Evolutionary conservation across 192 early-diverging fungal species (phyloP).

Genomic region (Funneliformis mosseae): DNA sequence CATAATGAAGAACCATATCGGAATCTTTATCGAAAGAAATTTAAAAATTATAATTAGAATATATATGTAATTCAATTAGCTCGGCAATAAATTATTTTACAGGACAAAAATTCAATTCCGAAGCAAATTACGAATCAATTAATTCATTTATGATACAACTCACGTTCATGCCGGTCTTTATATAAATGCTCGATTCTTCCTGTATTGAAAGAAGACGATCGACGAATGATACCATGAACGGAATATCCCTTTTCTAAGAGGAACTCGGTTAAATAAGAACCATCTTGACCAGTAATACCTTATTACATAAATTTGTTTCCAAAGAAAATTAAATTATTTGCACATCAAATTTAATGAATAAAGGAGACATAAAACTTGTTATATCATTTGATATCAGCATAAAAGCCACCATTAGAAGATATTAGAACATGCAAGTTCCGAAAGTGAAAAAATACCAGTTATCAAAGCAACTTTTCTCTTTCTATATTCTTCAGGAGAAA

Average conservation of each 20-base stretch:
- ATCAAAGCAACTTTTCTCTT: slow-evolving; percentile 63
- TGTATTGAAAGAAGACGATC: slow-evolving; percentile 86
- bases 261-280: slow-evolving; percentile 76
- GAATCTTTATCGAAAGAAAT: slow-evolving; percentile 40
- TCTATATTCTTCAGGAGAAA: slow-evolving; percentile 60
- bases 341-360: too few relatives aligned
- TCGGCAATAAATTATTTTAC: neutral
- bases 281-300: slow-evolving; percentile 86
- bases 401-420: too few relatives aligned
- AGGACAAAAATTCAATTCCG: neutral
- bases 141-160: slow-evolving; percentile 18
- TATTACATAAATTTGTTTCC: neutral
- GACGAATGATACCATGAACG: slow-evolving; percentile 79
- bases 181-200: slow-evolving; percentile 80
- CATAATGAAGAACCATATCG: slow-evolving; percentile 76
- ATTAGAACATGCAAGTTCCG: too few relatives aligned
- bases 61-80: too few relatives aligned
- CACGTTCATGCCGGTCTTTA: slow-evolving; percentile 69
- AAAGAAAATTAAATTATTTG: neutral
- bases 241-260: slow-evolving; percentile 74
- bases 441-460: slow-evolving; percentile 50
- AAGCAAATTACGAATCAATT: neutral
- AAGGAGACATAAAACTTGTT: neutral
- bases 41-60: neutral
- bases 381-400: too few relatives aligned